Percentiles rank a stretch among this genome's conserved stretches.
phyloP scores from a whole-genome alignment of 2,329 filamentous ascomycete species.

The Neonectria punicea region DNA sequence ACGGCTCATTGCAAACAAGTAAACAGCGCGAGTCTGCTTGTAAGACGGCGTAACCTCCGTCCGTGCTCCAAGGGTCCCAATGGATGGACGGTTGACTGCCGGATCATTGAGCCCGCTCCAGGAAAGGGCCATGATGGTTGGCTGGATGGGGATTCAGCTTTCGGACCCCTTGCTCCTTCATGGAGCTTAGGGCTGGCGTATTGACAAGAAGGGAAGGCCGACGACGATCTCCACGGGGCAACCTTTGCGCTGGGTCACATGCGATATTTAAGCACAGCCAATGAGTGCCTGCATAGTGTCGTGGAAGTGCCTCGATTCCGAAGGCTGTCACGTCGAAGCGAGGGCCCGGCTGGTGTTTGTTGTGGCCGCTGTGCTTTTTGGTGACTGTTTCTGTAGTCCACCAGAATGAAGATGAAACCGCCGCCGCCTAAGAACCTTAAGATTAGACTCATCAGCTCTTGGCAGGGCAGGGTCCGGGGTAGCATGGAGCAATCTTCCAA shows the following conservation, averaged over 20 bases:
- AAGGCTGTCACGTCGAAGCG: neutral
- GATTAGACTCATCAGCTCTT: constrained; percentile 31
- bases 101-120: constrained; percentile 15
- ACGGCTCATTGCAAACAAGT: constrained; percentile 20
- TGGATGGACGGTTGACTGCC: constrained; percentile 4
- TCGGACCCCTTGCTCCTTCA: constrained; percentile 31
- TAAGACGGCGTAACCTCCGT: constrained; percentile 40
- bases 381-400: constrained; percentile 20
- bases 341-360: neutral
- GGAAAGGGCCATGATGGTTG: constrained; percentile 10
- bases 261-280: constrained; percentile 14
- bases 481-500: constrained; percentile 24
- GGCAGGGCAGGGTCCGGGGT: constrained; percentile 32
- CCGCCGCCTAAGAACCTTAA: constrained; percentile 32
- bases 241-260: constrained; percentile 25
- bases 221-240: constrained; percentile 30
- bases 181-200: constrained; percentile 17
- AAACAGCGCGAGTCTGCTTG: constrained; percentile 27
- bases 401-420: constrained; percentile 33
- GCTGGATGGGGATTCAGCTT: constrained; percentile 34
- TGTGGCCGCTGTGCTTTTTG: neutral
- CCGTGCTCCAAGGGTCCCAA: constrained; percentile 19
- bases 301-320: neutral
- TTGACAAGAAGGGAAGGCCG: constrained; percentile 28
- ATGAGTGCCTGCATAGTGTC: constrained; percentile 7